These are phyloP conservation scores for Euphorbia lathyris DNA, from an alignment of 345 rosid genomes.

Conservation along the genomic window DNA sequence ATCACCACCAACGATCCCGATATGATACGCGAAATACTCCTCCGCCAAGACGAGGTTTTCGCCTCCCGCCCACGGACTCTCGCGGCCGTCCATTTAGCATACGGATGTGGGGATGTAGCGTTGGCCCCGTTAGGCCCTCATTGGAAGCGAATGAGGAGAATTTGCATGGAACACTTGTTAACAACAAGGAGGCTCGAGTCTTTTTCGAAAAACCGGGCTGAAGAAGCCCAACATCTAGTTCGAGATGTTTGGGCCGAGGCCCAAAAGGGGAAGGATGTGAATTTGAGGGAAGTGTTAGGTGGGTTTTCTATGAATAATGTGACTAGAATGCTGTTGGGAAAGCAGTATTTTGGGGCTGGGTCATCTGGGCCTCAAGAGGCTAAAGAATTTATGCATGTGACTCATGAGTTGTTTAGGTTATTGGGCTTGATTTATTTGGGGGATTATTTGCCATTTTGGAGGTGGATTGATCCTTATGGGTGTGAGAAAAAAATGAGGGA, in stretches of 20 bases:
- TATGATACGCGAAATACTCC: slow-evolving; percentile 60
- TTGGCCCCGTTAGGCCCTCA: slow-evolving; percentile 70
- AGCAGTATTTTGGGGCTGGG: slow-evolving; percentile 70
- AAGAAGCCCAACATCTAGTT: slow-evolving; percentile 48
- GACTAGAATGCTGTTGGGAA: slow-evolving; percentile 80
- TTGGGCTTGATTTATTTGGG: slow-evolving; percentile 81
- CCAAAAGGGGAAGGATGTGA: slow-evolving; percentile 37
- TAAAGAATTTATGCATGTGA: slow-evolving; percentile 78
- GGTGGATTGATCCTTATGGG: slow-evolving; percentile 80
- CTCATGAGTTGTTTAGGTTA: slow-evolving; percentile 67
- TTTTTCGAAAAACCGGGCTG: slow-evolving; percentile 40
- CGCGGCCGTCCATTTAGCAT: slow-evolving; percentile 73
- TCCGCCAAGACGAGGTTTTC: slow-evolving; percentile 71
- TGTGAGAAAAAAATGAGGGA: slow-evolving; percentile 81
- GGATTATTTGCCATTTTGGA: slow-evolving; percentile 87
- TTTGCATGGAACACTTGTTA: slow-evolving; percentile 63
- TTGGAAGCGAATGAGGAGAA: slow-evolving; percentile 68
- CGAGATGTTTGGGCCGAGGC: slow-evolving; percentile 36
- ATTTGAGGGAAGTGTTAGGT: slow-evolving; percentile 71
- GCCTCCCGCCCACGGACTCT: slow-evolving; percentile 81
- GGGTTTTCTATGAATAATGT: slow-evolving; percentile 92
- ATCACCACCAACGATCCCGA: slow-evolving; percentile 81
- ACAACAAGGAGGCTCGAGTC: slow-evolving; percentile 54
- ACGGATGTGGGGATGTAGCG: slow-evolving; percentile 74
- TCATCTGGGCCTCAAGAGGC: slow-evolving; percentile 63